Evolutionary conservation across 306 rosid species (phyloP), one percentile per base, ranked within the genome.

Genomic region (Carpinus fangiana): DNA sequence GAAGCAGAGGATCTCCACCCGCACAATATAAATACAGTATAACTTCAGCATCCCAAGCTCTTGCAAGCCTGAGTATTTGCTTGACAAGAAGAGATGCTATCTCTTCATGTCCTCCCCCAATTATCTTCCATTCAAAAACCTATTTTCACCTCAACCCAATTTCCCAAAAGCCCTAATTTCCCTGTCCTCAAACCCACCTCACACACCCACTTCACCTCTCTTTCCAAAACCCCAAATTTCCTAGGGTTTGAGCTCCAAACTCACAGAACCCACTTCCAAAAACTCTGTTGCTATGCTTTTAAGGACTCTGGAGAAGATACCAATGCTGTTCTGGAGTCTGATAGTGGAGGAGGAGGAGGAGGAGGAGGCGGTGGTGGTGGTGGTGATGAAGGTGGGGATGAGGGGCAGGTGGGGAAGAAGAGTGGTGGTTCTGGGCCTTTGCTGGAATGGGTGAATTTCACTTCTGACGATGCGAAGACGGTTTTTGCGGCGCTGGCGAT

Each of bases 401-500:
- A 76, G 70, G 89, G 53, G 70, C 72, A 84, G 34, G 84, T 66
- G 56, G 86, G 85, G 79, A 88, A 90, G 60, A 90, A 89, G 75
- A 89, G 78, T 51, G 89, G 50, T 66, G 75, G 86, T 74, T 54
- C 79, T 26, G 89, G 90, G 79, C 31, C 62, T 53, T 84, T 90
- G 54, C 87, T 92, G 1, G 91, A 90, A 8, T 91, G 98, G 98
- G 62, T 93, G 78, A 90, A 89, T 84, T 84, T 95, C 73, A 88
- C 91, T 47, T 67, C 94, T 5, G 96, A 93, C 77, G 99, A 93
- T 16, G 98, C 98, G 1, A 87, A 86, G 84, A 91, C 98, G 18
- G 94, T 93, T 9, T 86, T 95, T 75, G 98, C 88, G 52, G 98
- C 98, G 12, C 81, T 95, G 61, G 99, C 88, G 1, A 72, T 89